phyloP scores from a whole-genome alignment of 257 asterid species.

The Euphrasia confusa region DNA sequence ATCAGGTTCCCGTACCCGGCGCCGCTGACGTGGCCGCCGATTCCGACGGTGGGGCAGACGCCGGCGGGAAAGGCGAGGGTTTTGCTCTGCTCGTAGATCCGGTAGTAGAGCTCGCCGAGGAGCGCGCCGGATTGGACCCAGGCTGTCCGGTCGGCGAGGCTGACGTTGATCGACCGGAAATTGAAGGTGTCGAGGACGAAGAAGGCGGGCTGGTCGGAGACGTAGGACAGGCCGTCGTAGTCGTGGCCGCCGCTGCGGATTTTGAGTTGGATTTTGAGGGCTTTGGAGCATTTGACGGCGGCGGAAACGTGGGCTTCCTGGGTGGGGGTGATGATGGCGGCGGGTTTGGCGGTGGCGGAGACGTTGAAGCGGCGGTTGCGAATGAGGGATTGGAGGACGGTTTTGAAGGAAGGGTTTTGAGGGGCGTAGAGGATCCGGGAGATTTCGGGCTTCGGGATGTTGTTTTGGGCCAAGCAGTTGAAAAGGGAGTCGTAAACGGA shows the following conservation, averaged over 20 bases:
- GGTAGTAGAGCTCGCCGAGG: constrained; percentile 37
- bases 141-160: constrained; percentile 24
- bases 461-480: neutral
- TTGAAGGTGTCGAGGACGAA: constrained; percentile 38
- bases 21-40: constrained; percentile 41
- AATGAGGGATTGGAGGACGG: neutral
- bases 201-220: neutral
- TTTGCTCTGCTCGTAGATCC: constrained; percentile 30
- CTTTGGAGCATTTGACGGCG: neutral
- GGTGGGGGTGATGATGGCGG: constrained; percentile 3
- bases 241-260: constrained; percentile 13
- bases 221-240: constrained; percentile 1
- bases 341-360: constrained; percentile 2
- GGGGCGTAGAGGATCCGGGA: neutral
- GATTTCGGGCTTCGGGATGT: neutral
- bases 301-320: neutral
- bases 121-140: constrained; percentile 40
- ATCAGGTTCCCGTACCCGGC: constrained; percentile 34
- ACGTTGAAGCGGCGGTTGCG: constrained; percentile 10
- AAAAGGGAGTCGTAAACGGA: neutral
- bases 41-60: constrained; percentile 40
- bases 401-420: neutral
- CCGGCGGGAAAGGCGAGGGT: constrained; percentile 38
- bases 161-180: constrained; percentile 27
- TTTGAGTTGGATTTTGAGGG: constrained; percentile 1